Evolutionary conservation across 306 rosid species (phyloP), one percentile per base, ranked within the genome.

Genomic region (Lupinus albus): DNA sequence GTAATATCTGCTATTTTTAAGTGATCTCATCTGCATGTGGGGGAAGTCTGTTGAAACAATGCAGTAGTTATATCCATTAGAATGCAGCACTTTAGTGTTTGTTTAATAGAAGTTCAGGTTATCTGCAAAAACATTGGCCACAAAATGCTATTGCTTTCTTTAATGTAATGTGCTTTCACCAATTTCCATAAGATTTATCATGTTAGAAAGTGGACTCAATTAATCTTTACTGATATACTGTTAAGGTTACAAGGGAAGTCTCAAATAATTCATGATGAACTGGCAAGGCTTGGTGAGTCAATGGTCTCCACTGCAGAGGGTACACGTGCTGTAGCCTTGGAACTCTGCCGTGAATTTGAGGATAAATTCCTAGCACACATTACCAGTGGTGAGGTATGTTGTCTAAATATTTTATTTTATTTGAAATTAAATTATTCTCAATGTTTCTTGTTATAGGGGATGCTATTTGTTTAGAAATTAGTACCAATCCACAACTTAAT

Each of bases 291-390:
- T 77, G 99, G 99, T 61, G 99, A 86, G 70, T 87, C 88, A 57
- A 79, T 93, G 96, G 96, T 93, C 56, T 84, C 88, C 54, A 87
- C 90, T 64, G 45, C 96, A 9, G 99, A 93, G 84, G 99, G 99
- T 15, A 93, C 96, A 10, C 89, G 99, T 49, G 95, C 99, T 13
- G 75, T 93, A 82, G 99, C 99, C 68, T 69, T 90, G 90, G 97
- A 93, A 82, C 99, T 93, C 82, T 93, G 99, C 73, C 99, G 97
- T 62, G 99, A 93, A 75, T 93, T 90, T 76, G 99, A 93, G 85
- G 99, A 93, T 81, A 93, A 75, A 84, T 93, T 93, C 82, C 95
- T 93, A 44, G 96, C 76, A 60, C 99, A 93, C 72, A 83, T 93
- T 64, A 86, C 91, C 62, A 66, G 82, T 49, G 99, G 97, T 74